Base-by-base conservation (phyloP, 495 filamentous ascomycete genomes). In the Tuber umbilicatum region DNA sequence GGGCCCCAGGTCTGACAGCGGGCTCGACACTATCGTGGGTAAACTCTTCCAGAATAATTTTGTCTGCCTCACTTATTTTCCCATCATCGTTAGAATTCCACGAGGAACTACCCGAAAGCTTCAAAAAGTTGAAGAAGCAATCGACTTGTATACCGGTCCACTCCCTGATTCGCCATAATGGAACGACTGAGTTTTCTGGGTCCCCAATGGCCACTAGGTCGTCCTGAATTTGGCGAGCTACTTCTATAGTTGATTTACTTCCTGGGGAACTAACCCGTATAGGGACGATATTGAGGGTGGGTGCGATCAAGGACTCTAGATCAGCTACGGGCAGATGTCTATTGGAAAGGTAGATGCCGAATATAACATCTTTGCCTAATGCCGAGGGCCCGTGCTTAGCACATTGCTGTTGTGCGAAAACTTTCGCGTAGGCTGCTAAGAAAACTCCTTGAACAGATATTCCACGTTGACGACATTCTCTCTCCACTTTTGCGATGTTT, bases 271-370 rank as follows among this genome's bases (percentile, higher is more conserved):
- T 73, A 5, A 88, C 81, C 5, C 84, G 83, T 4, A 89, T 79
- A 7, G 87, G 87, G 5, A 89, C 83, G 23, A 89, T 75, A 72
- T 89, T 89, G 14, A 89, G 75, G 2, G 87, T 89, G 41, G 87
- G 87, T 23, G 84, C 82, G 16, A 84, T 74, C 35, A 86, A 80
- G 0, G 72, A 37, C 5, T 81, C 73, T 19, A 87, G 75, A 67
- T 81, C 75, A 40, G 70, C 38, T 19, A 86, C 79, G 0, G 85
- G 81, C 10, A 86, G 83, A n/a, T 86, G 83, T 55, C 87, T 86
- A 78, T 88, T 88, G 21, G 88, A 85, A 37, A 87, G 85, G 74
- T 89, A 89, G 71, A 89, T 82, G 43, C 87, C 87, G 70, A 89
- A 84, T 0, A 87, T 81, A 23, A 88, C 81, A 67, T 87, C 83